Conservation (phyloP, 305 asterid genomes). For the Solanum hybrid region DNA sequence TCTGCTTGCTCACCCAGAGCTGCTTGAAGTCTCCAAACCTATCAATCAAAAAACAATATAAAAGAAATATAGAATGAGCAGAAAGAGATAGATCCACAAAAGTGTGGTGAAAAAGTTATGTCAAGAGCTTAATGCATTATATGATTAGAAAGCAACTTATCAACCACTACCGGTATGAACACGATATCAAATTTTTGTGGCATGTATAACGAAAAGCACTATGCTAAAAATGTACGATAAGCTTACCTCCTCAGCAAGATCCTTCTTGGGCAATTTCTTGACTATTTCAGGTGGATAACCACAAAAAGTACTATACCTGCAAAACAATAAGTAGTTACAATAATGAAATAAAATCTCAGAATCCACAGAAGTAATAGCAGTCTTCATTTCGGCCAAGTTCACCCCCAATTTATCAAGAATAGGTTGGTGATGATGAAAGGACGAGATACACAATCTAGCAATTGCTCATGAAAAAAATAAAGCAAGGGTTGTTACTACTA, state of each 20-base stretch:
- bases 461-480: not conserved
- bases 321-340: slow-evolving; percentile 3
- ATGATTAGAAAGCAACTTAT: not conserved
- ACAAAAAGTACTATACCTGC: slow-evolving; percentile 86
- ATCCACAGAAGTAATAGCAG: slow-evolving; percentile 1
- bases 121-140: not conserved
- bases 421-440: not conserved
- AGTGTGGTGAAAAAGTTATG: not conserved
- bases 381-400: not conserved
- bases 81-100: not conserved
- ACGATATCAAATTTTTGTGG: not conserved
- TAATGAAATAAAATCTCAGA: not conserved
- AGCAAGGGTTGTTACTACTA: not conserved
- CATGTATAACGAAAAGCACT: not conserved
- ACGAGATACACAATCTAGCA: not conserved
- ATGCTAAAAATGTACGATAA: not conserved
- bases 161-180: not conserved
- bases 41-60: slow-evolving; percentile 4
- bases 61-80: not conserved
- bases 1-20: slow-evolving; percentile 96
- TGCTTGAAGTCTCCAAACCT: slow-evolving; percentile 99
- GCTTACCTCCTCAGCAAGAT: slow-evolving; percentile 93
- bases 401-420: not conserved
- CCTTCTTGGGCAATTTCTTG: slow-evolving; percentile 99
- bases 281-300: slow-evolving; percentile 95